Base-by-base conservation (phyloP, 768 basidiomycete species). In the Kwoniella mangroviensis region DNA sequence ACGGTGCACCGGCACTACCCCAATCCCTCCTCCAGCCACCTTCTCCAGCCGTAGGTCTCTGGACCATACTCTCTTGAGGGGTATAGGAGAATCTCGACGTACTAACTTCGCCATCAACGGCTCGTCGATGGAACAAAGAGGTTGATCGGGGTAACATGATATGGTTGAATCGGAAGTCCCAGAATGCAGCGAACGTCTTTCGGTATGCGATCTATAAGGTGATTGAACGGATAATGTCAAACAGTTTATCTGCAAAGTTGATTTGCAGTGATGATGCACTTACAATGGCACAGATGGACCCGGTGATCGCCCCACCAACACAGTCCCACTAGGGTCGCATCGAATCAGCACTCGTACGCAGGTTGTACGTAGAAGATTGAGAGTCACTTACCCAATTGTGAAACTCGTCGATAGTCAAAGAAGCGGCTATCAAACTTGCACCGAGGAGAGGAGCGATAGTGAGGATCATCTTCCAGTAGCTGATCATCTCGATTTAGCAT, bases 391-490 rank as follows among this genome's bases (percentile, higher is more conserved):
- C 62, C 75, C 76, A 88, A 77, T 88, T 86, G 77, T 89, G 87
- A 75, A 68, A 81, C 82, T 88, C 85, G 77, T 89, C 88, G 49
- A 89, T 87, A 2, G 87, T 88, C 69, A 89, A 77, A 10, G 86
- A 85, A 4, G 87, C 88, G 0, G 87, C 86, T 69, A 89, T 89
- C 54, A 90, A 83, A 26, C 83, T 84, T 0, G 88, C 88, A 15
- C 88, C 88, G 56, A 87, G 85, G 4, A 89, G 70, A 34, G 88
- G 88, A 4, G 86, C 85, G 67, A 89, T 87, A 72, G 88, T 85
- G 24, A 88, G 72, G 68, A 89, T 81, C 86, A 88, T 87, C 79
- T 89, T 89, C 88, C 88, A 89, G 79, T 88, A 89, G 1, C 78
- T 79, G 51, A 22, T 17, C 4, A 60, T n/a, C 52, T 43, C 9